phyloP scores from a whole-genome alignment of 1,284 basidiomycete species.

The Rhodotorula sp. region DNA sequence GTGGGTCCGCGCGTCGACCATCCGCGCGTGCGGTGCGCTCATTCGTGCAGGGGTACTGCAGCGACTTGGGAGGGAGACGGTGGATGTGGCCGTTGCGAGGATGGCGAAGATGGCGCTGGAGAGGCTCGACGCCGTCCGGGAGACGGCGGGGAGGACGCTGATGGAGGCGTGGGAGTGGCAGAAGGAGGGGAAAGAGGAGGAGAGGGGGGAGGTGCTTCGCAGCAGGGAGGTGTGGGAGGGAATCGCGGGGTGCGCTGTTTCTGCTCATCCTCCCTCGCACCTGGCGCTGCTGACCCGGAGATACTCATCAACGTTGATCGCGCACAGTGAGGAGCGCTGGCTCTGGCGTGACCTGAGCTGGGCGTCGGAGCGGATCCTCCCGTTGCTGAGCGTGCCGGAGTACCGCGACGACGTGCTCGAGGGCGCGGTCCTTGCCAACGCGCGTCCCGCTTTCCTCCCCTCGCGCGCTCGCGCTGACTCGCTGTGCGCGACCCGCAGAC shows the following conservation, averaged over 20 bases:
- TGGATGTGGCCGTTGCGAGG: conserved; percentile 53
- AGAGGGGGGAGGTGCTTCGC: conserved; percentile 52
- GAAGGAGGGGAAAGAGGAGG: conserved; percentile 53
- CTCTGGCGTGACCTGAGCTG: conserved; percentile 42
- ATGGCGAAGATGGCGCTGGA: conserved; percentile 88
- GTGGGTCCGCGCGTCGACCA: conserved; percentile 74
- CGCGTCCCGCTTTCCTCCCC: conserved; percentile 54
- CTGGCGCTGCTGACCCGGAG: neutral
- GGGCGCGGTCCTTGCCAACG: conserved; percentile 74
- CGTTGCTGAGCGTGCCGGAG: conserved; percentile 63
- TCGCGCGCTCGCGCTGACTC: conserved; percentile 13
- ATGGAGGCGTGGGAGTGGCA: conserved; percentile 55
- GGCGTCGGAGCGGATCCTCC: conserved; percentile 72
- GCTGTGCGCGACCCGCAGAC: conserved; percentile 26
- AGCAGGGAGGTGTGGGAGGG: conserved; percentile 54
- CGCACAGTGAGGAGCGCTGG: neutral
- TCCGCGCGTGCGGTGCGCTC: conserved; percentile 9
- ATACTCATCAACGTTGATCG: rapidly evolving
- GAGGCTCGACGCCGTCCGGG: conserved; percentile 84
- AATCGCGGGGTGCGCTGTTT: conserved; percentile 18
- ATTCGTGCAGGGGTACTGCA: conserved; percentile 52
- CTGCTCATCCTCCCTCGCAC: neutral
- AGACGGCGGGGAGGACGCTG: conserved; percentile 69
- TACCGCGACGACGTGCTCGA: conserved; percentile 67
- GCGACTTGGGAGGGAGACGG: neutral